phyloP scores from a whole-genome alignment of 1,139 yeast genomes.

The Pneumocystis sp. region DNA sequence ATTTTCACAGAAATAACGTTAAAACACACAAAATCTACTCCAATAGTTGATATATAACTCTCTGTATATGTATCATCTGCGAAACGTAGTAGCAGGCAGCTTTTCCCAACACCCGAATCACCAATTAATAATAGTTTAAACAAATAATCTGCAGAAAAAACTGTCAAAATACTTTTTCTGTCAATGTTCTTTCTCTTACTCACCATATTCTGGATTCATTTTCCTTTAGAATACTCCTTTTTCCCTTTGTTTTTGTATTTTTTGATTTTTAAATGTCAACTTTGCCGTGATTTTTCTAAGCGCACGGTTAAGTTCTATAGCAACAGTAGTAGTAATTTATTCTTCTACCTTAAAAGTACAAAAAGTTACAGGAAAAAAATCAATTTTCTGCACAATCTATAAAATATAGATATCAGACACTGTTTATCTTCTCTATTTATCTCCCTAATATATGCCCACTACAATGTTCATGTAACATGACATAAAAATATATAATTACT shows the following conservation, averaged over 20 bases:
- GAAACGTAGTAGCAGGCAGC: constrained; percentile 83
- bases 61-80: constrained; percentile 97
- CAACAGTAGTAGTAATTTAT: too few relatives aligned
- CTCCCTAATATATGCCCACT: too few relatives aligned
- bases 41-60: constrained; percentile 92
- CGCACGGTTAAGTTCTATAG: too few relatives aligned
- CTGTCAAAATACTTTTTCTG: not conserved
- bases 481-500: too few relatives aligned
- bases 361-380: too few relatives aligned
- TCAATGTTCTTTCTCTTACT: too few relatives aligned
- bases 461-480: too few relatives aligned
- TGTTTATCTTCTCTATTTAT: too few relatives aligned
- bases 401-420: too few relatives aligned
- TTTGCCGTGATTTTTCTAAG: not conserved
- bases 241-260: not conserved
- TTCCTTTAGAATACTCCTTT: not conserved
- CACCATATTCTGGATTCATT: not conserved
- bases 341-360: too few relatives aligned
- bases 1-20: not conserved
- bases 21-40: constrained; percentile 59
- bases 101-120: constrained; percentile 96
- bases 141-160: constrained; percentile 66
- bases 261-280: not conserved
- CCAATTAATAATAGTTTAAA: constrained; percentile 65
- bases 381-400: too few relatives aligned